Base-by-base conservation (phyloP, 2,329 filamentous ascomycete genomes). In the Gliomastix tumulicola region DNA sequence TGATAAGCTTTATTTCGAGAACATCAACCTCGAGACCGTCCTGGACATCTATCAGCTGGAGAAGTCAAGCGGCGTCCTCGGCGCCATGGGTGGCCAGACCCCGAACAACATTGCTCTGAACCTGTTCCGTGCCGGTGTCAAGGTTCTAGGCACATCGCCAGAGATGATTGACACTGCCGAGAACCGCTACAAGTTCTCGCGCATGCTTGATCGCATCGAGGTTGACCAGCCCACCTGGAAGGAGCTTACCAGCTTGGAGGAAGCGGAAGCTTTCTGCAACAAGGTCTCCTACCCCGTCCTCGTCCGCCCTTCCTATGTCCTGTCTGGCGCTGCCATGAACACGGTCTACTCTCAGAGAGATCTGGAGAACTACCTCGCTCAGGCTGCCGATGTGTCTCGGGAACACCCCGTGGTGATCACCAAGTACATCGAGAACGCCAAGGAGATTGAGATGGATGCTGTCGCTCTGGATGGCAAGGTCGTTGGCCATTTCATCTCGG, bases 401-500 rank as follows among this genome's bases (percentile, higher is more conserved):
- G 90, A 97, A 44, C 87, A 97, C 59, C 92, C 92, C 1, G 92
- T 98, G 10, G 92, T 98, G 43, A 97, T 98, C 54, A 97, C 90
- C 42, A 98, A 98, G 68, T 98, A 97, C 66, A 97, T 98, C 48
- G 92, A 98, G 69, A 92, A 94, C 48, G 92, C 92, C 46, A 97
- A 98, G 71, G 92, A 98, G 62, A 97, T 98, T 45, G 92, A 98
- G 64, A 97, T 98, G 92, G 92, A 98, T 51, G 92, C 92, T 28
- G 92, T 98, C 31, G 92, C 90, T 37, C 83, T 82, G 51, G 84
- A 94, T 49, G 92, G 92, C 54, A 82, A 76, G 37, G 84, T 97
- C 63, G 79, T 96, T 40, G 88, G 90, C 11, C 92, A 97, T 60
- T 97, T 97, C 63, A 87, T 98, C 55, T 97, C 90, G 1, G 92